These are phyloP conservation scores for Sclerotinia subarctica DNA, from an alignment of 2,329 filamentous ascomycete genomes.

Conservation along the genomic window DNA sequence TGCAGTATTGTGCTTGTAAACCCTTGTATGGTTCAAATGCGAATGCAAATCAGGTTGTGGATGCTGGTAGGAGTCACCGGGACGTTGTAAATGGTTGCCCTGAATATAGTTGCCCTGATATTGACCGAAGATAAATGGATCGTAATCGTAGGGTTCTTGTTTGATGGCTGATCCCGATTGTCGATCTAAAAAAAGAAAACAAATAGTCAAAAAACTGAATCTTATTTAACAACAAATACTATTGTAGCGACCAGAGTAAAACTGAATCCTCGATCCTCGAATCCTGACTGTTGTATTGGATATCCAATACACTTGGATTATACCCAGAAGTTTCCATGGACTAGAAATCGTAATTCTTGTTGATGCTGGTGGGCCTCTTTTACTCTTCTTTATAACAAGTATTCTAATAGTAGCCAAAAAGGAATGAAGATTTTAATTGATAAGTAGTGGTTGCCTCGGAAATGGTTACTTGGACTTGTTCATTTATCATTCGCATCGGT, in stretches of 20 bases:
- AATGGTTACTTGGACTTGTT: neutral
- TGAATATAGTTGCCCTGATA: slow-evolving; percentile 2
- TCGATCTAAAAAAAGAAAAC: neutral
- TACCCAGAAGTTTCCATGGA: neutral
- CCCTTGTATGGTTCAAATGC: slow-evolving; percentile 12
- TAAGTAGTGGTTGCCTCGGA: neutral
- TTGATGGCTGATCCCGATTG: slow-evolving; percentile 14
- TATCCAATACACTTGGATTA: neutral
- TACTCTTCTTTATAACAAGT: neutral
- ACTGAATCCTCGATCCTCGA: neutral
- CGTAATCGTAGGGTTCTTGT: slow-evolving; percentile 7
- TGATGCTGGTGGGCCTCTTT: neutral
- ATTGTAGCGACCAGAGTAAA: neutral
- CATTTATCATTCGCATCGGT: neutral
- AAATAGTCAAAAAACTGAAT: neutral
- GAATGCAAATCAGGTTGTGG: neutral
- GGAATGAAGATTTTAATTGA: neutral
- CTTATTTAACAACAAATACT: neutral
- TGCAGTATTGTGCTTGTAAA: neutral
- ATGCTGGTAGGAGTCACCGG: slow-evolving; percentile 10
- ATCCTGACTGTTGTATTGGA: neutral
- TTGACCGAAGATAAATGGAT: slow-evolving; percentile 15
- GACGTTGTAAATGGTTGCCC: neutral
- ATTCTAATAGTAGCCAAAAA: neutral
- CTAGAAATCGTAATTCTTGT: neutral